Base-by-base conservation (phyloP, 1,284 basidiomycete genomes). In the Ceratobasidium sp. region DNA sequence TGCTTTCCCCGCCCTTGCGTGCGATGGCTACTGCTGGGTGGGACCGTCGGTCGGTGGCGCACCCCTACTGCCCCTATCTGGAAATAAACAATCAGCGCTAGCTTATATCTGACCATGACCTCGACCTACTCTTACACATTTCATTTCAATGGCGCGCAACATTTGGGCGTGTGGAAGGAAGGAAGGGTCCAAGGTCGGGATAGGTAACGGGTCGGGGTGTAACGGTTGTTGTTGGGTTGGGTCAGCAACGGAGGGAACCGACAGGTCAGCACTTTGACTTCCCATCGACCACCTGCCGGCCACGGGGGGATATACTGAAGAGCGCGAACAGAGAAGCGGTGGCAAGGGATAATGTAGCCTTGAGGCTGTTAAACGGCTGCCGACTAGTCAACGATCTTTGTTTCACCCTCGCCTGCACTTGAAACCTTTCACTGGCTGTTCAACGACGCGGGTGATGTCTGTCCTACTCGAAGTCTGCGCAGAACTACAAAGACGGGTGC, bases 401-500 rank as follows among this genome's bases (percentile, higher is more conserved):
- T 37, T 64, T 35, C 61, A 35, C 13, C 42, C 45, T 61, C 69
- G 39, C n/a, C 47, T n/a, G 15, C 20, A 13, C 20, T 2, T 64
- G 61, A 64, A 49, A 42, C 69, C 58, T 33, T 74, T 39, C 33
- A 6, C 60, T 74, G n/a, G n/a, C n/a, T n/a, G n/a, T n/a, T n/a
- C n/a, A n/a, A n/a, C 58, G 69, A 74, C 69, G 47, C 47, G 26
- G 13, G 39, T 64, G 61, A 64, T 26, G 42, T 23, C 39, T 23
- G 28, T 58, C 26, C 28, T 37, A 45, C 58, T 63, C 58, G 69
- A 74, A 74, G 69, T 74, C 69, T 37, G 58, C 20, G 56, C 69
- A 31, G 23, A 42, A n/a, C 56, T 74, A 74, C 69, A 74, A 74
- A 74, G 69, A 74, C 56, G 42, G 45, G 31, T 42, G 26, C 17